Conservation (phyloP, 805 yeast genomes). For the Metschnikowia cubensis region DNA sequence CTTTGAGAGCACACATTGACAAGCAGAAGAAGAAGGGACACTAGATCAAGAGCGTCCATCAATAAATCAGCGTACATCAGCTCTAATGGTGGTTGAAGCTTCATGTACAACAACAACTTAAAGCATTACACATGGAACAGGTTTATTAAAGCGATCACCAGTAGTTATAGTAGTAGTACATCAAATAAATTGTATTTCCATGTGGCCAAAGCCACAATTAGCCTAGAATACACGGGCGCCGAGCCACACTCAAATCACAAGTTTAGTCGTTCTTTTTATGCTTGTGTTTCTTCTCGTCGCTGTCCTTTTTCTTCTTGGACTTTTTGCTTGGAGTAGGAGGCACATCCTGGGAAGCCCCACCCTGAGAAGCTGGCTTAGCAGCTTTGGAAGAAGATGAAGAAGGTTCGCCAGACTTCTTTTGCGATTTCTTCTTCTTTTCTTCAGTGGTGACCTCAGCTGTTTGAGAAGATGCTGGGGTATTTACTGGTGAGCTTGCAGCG, state of each 20-base stretch:
- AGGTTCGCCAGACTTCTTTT: slow-evolving; percentile 7
- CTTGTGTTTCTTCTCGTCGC: slow-evolving; percentile 12
- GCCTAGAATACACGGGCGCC: slow-evolving; percentile 3
- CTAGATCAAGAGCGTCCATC: slow-evolving; percentile 20
- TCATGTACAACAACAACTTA: not conserved
- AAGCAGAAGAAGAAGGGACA: slow-evolving; percentile 88
- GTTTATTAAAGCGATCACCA: slow-evolving; percentile 1
- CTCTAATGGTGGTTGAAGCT: not conserved
- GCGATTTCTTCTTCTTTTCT: slow-evolving; percentile 18
- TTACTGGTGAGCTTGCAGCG: not conserved
- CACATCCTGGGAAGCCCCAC: not conserved
- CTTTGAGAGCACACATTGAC: slow-evolving; percentile 77
- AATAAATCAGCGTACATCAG: not conserved
- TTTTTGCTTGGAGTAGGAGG: slow-evolving; percentile 13
- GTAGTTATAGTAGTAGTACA: slow-evolving; percentile 12
- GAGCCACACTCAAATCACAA: not conserved
- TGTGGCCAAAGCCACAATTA: slow-evolving; percentile 1
- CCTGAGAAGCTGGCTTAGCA: not conserved
- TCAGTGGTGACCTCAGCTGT: not conserved
- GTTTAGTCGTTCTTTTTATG: slow-evolving; percentile 17
- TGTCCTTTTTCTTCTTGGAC: slow-evolving; percentile 18
- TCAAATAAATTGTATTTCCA: slow-evolving; percentile 13
- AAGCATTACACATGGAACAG: slow-evolving; percentile 10
- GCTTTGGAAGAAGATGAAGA: not conserved
- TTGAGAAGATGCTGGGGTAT: not conserved